Base-by-base conservation (phyloP, 2,329 filamentous ascomycete genomes). In the Alternaria triticimaculans region DNA sequence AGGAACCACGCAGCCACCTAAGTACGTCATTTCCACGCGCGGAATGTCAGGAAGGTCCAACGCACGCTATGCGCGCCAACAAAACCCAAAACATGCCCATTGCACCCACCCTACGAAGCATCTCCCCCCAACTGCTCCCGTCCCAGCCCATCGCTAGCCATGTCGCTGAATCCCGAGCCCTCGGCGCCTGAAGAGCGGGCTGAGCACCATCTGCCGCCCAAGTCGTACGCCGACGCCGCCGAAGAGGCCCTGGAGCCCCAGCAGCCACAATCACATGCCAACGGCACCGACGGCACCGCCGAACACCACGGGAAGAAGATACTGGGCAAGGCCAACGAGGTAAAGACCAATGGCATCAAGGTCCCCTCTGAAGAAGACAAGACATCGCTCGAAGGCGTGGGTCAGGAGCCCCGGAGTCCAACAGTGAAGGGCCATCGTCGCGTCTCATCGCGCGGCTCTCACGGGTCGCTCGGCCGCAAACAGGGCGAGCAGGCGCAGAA, bases 221-320 rank as follows among this genome's bases (percentile, higher is more conserved):
- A 83, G 69, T 81, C 80, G 51, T 84, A 81, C 69, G 80, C 80
- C 33, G 81, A 81, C 64, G 82, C 81, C 30, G 78, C 78, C 62
- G 73, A 80, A 66, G 71, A 79, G 62, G 76, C 71, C 59, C 64
- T 77, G 26, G 57, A 75, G 55, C 61, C 71, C 58, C 63, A 74
- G 48, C 60, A 72, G 57, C 63, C 66, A 49, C 65, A 69, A 64
- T 72, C 72, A 69, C 72, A 76, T 69, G 70, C 50, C 26, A 69
- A 68, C 30, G 49, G 59, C 55, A 63, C 54, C 21, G 66, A 74
- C 41, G 68, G 63, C 61, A 62, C 66, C 25, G 58, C 53, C 18
- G 63, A 70, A 45, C 55, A 68, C 14, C 60, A 30, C 25, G 49
- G 20, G 26, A 41, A 56, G 51, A 59, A 51, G 15, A 14, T 62